Conservation (phyloP, 2,329 filamentous ascomycete species). For the Pestalotiopsis sp. region DNA sequence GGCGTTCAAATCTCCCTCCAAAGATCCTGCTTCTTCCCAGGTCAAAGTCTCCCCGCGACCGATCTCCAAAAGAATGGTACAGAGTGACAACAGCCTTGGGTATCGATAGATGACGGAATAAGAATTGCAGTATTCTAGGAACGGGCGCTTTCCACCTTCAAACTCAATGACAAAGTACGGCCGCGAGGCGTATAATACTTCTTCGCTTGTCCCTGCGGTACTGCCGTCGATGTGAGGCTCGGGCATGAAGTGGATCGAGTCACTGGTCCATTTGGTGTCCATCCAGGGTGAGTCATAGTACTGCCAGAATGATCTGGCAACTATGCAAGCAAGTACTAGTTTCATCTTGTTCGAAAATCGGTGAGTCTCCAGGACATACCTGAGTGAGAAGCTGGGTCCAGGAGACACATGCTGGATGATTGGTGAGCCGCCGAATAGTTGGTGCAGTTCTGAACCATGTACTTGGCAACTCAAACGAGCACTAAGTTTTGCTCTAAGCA, state of each 20-base stretch:
- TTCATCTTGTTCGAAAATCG: conserved; percentile 1
- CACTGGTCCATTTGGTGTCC: background rate
- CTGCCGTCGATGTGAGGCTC: background rate
- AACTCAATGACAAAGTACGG: background rate
- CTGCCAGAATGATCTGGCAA: conserved; percentile 2
- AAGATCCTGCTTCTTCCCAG: background rate
- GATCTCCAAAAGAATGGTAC: background rate
- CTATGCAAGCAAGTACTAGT: background rate
- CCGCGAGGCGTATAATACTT: too few relatives aligned
- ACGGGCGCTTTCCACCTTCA: background rate
- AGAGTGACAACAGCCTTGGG: background rate
- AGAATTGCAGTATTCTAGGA: background rate
- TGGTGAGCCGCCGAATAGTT: background rate
- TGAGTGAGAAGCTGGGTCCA: background rate
- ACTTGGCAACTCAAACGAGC: too few relatives aligned
- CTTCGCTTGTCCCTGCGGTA: too few relatives aligned
- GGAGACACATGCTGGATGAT: background rate
- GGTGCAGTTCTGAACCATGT: too few relatives aligned
- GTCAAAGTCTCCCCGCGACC: background rate
- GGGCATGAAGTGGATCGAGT: conserved; percentile 1
- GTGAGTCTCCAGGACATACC: background rate
- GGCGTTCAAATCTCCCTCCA: background rate
- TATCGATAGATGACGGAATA: conserved; percentile 1
- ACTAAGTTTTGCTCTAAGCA: too few relatives aligned
- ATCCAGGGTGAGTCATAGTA: conserved; percentile 4